Evolutionary conservation across 2,329 filamentous ascomycete species (phyloP).

Genomic region (Arthrocladium fulminans): DNA sequence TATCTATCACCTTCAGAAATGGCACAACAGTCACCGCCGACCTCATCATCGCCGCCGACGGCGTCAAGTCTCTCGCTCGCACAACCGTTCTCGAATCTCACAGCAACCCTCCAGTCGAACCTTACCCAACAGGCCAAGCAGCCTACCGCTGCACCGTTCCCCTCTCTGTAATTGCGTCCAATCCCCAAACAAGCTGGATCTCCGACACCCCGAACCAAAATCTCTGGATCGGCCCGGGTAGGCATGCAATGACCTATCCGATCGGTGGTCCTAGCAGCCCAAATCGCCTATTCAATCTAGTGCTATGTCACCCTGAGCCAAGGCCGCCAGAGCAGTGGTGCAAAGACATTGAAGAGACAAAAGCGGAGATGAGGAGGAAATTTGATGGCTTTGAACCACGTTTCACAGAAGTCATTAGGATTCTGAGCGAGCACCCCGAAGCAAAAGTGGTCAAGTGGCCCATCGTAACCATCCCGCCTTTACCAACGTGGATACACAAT

Average conservation of each 20-base stretch:
- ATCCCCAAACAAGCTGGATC: slow-evolving; percentile 15
- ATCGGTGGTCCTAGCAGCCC: slow-evolving; percentile 22
- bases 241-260: slow-evolving; percentile 27
- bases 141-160: slow-evolving; percentile 19
- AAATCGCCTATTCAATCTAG: slow-evolving; percentile 36
- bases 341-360: slow-evolving; percentile 27
- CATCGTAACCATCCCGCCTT: slow-evolving; percentile 16
- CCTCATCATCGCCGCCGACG: slow-evolving; percentile 21
- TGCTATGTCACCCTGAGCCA: slow-evolving; percentile 36
- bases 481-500: slow-evolving; percentile 26
- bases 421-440: slow-evolving; percentile 24
- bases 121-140: slow-evolving; percentile 15
- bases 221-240: slow-evolving; percentile 24
- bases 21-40: slow-evolving; percentile 14
- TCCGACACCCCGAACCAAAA: slow-evolving; percentile 13
- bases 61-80: slow-evolving; percentile 19
- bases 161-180: slow-evolving; percentile 14
- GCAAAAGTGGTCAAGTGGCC: slow-evolving; percentile 30
- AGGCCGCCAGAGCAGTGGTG: slow-evolving; percentile 28
- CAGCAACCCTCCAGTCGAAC: slow-evolving; percentile 3
- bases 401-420: slow-evolving; percentile 30
- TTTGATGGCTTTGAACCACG: slow-evolving; percentile 22
- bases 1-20: slow-evolving; percentile 14
- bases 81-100: slow-evolving; percentile 10
- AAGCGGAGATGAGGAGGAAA: slow-evolving; percentile 20